phyloP scores from a whole-genome alignment of 192 early-diverging fungal species.

The Linnemannia hyalina region DNA sequence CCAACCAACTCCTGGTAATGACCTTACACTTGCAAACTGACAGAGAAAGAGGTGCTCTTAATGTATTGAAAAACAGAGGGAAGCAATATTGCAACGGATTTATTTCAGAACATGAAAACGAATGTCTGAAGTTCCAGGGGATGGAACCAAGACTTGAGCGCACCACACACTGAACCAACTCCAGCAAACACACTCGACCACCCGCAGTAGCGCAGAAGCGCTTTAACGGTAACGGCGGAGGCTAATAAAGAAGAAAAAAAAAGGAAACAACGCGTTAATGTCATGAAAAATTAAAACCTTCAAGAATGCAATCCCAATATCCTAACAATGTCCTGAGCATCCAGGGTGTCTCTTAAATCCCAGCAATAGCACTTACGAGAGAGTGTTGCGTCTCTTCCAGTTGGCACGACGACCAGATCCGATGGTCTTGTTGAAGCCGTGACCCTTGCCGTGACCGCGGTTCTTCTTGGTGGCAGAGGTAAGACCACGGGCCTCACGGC shows the following conservation, averaged over 20 bases:
- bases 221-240: constrained; percentile 44
- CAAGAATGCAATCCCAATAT: neutral
- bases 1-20: too few relatives aligned
- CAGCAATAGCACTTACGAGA: constrained; percentile 61
- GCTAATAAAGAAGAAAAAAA: neutral
- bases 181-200: constrained; percentile 3
- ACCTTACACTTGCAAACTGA: too few relatives aligned
- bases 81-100: neutral
- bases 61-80: neutral
- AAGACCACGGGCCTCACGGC: constrained; percentile 97
- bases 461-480: constrained; percentile 97
- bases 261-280: neutral
- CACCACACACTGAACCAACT: constrained; percentile 3
- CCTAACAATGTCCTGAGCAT: neutral
- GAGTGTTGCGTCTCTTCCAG: constrained; percentile 97
- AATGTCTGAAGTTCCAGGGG: neutral
- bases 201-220: neutral
- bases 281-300: neutral
- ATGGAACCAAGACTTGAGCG: neutral
- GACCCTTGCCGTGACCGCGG: constrained; percentile 97
- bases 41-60: too few relatives aligned
- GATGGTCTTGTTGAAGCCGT: constrained; percentile 95
- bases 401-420: constrained; percentile 94
- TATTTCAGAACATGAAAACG: constrained; percentile 13
- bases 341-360: neutral